These are phyloP conservation scores for Coniosporium apollinis DNA, from an alignment of 495 filamentous ascomycete species.

Conservation along the genomic window DNA sequence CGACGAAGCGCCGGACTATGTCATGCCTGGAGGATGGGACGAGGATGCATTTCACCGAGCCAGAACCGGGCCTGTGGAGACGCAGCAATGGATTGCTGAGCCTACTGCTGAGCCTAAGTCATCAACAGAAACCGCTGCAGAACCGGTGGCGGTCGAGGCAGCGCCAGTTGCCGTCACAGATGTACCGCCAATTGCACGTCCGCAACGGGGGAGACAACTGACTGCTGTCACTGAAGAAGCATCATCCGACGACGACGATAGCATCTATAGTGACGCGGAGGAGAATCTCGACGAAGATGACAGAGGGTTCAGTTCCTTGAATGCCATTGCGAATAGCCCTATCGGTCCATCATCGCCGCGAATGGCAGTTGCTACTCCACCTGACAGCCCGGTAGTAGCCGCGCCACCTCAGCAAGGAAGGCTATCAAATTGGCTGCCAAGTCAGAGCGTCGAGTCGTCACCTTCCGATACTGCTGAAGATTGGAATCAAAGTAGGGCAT, in stretches of 20 bases:
- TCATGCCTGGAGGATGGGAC: too few species aligned
- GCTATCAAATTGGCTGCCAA: neutral
- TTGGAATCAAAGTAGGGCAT: constrained; percentile 45
- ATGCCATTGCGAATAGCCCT: constrained; percentile 63
- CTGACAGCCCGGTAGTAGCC: constrained; percentile 6
- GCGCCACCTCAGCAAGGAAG: neutral
- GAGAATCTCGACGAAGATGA: constrained; percentile 61
- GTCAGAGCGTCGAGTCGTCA: neutral
- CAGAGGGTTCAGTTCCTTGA: constrained; percentile 64
- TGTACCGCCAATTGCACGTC: neutral
- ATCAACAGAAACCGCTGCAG: too few species aligned
- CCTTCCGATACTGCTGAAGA: constrained; percentile 24
- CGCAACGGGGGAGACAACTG: too few species aligned
- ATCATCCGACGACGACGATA: constrained; percentile 37
- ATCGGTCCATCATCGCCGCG: constrained; percentile 6
- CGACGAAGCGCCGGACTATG: too few species aligned
- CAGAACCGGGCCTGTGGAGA: too few species aligned
- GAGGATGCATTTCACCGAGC: too few species aligned
- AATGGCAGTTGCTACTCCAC: neutral
- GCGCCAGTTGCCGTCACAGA: too few species aligned
- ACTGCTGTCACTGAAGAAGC: too few species aligned
- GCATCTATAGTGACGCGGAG: constrained; percentile 77
- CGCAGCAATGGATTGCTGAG: too few species aligned
- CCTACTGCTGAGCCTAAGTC: too few species aligned
- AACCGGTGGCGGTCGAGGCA: too few species aligned